Evolutionary conservation across 441 rosid species (phyloP).

Genomic region (Melastoma candidum): DNA sequence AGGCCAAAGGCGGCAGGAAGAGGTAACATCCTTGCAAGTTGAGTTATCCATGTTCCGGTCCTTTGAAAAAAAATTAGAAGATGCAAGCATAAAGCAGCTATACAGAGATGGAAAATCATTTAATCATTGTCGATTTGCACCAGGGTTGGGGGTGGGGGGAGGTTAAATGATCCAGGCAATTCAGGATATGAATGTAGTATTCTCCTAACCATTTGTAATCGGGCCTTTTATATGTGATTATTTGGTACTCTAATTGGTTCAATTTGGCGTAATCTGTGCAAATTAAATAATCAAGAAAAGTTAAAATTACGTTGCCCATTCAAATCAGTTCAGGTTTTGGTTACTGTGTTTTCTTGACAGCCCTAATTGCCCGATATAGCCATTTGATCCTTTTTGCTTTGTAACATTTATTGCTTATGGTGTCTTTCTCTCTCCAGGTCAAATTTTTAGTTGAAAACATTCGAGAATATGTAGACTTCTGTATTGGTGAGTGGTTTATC

Average conservation of each 20-base stretch:
- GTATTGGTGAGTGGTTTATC: constrained; percentile 45
- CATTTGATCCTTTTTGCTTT: too few species aligned
- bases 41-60: constrained; percentile 6
- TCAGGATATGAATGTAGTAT: neutral
- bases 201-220: neutral
- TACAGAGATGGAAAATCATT: neutral
- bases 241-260: neutral
- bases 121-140: neutral
- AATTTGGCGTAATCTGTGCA: too few species aligned
- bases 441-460: constrained; percentile 46
- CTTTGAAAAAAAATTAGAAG: neutral
- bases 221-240: neutral
- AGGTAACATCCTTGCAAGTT: constrained; percentile 37
- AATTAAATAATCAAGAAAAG: too few species aligned
- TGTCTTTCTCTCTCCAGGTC: constrained; percentile 44
- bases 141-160: neutral
- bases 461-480: constrained; percentile 49
- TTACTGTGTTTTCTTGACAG: too few species aligned
- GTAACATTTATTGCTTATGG: too few species aligned
- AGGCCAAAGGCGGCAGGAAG: constrained; percentile 74
- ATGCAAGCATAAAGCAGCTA: neutral
- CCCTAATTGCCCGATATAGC: too few species aligned
- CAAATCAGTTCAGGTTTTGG: too few species aligned
- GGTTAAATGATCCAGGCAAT: too few species aligned
- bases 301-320: too few species aligned